Evolutionary conservation across 306 rosid species (phyloP), one percentile per base, ranked within the genome.

Genomic region (Trifolium dubium): DNA sequence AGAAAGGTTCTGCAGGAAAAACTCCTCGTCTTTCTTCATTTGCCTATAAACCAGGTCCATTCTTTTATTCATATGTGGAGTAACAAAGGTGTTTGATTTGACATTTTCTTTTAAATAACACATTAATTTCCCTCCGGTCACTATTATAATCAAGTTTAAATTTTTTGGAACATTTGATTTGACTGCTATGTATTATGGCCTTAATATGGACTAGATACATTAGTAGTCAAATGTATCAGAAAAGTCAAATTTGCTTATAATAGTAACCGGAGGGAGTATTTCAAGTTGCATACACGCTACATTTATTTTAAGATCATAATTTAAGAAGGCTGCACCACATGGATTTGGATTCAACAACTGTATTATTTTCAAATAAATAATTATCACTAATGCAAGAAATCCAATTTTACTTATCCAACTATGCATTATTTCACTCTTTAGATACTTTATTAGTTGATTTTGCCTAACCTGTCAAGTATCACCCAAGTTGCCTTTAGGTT

Each of bases 401-500:
- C 40, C 1, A 47, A 34, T 47, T 61, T 73, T 63, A 73, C 63
- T 18, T 32, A 17, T 17, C 8, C 39, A 62, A 63, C 39, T 7
- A 64, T 44, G 19, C 23, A n/a, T 17, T 10, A 23, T 19, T 23
- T 10, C 31, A 55, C 23, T 12, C 10, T 19, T 55, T 23, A 79
- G 58, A 64, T 40, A 69, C 34, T 64, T 34, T 69, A 69, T 73
- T 30, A 4, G 28, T 40, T 65, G 49, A 23, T 65, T 56, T 79
- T 15, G 63, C 69, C 88, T 75, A 34, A 93, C 98, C 92, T 90
- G 70, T 87, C 93, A 35, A 93, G 90, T 72, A 93, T 77, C 14
- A 90, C 50, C 97, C 96, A 90, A 49, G 90, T 86, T 73, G 97
- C 86, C 39, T 87, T 77, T 30, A 79, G 76, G 61, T 41, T 76